Conservation (phyloP, 495 filamentous ascomycete species). For the Parmelia sp. region DNA sequence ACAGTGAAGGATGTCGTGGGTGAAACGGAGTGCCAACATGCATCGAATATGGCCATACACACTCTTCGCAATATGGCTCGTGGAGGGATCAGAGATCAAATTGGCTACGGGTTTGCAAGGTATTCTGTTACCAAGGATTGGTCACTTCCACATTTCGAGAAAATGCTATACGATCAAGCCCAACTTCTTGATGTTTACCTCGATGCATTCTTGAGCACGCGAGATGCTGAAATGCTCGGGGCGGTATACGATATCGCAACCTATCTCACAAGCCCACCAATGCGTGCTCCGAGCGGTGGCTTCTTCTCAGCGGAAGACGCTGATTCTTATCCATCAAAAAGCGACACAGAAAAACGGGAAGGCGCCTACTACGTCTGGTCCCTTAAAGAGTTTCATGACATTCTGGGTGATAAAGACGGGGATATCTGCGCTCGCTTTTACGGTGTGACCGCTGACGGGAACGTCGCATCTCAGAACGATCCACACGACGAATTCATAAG, state of each 20-base stretch:
- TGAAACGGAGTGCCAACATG: slow-evolving; percentile 65
- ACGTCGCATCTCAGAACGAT: slow-evolving; percentile 77
- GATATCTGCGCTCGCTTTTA: slow-evolving; percentile 77
- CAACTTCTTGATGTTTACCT: slow-evolving; percentile 81
- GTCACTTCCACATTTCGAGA: slow-evolving; percentile 93
- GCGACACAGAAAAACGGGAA: slow-evolving; percentile 80
- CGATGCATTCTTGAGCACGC: slow-evolving; percentile 74
- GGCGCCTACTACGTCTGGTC: slow-evolving; percentile 97
- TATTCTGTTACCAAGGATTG: slow-evolving; percentile 89
- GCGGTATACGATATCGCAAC: slow-evolving; percentile 76
- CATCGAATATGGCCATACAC: slow-evolving; percentile 71
- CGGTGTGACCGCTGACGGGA: slow-evolving; percentile 81
- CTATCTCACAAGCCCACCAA: slow-evolving; percentile 66
- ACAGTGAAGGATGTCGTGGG: slow-evolving; percentile 82
- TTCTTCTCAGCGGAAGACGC: slow-evolving; percentile 91
- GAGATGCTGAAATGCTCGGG: slow-evolving; percentile 65
- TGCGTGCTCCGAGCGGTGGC: slow-evolving; percentile 62
- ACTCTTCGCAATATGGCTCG: slow-evolving; percentile 78
- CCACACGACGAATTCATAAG: slow-evolving; percentile 92
- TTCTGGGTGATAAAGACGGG: slow-evolving; percentile 64
- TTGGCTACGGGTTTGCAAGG: slow-evolving; percentile 83
- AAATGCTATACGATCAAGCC: slow-evolving; percentile 95
- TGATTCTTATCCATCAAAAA: slow-evolving; percentile 69
- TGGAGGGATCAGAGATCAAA: slow-evolving; percentile 86
- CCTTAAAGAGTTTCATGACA: slow-evolving; percentile 71